A percentile compares a stretch with the other conserved stretches of the same genome.
Conservation (phyloP, 1,284 basidiomycete species). For the Trichosporon faecale region DNA sequence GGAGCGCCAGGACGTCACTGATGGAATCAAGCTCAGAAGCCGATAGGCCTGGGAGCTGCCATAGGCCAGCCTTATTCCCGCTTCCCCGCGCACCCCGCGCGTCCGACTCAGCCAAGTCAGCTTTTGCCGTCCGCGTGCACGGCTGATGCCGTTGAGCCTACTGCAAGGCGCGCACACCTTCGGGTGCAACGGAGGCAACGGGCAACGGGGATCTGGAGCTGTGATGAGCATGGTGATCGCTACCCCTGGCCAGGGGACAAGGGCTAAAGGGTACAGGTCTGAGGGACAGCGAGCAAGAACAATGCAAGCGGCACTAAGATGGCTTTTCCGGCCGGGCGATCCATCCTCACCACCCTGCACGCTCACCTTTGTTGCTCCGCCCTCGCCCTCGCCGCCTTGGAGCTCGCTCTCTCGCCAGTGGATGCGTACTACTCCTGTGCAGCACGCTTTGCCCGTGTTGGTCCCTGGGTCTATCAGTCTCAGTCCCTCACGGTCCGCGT, state of each 20-base stretch:
- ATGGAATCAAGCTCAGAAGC: neutral
- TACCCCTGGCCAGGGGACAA: neutral
- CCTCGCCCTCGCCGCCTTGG: neutral
- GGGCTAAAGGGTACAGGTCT: neutral
- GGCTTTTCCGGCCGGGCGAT: conserved; percentile 1
- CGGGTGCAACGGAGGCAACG: too few species aligned
- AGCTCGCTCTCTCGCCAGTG: neutral
- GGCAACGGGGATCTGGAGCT: neutral
- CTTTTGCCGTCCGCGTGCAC: neutral
- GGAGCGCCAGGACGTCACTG: neutral
- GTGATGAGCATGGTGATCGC: neutral
- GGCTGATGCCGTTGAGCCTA: neutral
- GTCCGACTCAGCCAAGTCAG: neutral
- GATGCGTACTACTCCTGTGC: neutral
- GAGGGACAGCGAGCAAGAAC: neutral
- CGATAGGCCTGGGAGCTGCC: neutral
- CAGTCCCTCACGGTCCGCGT: neutral
- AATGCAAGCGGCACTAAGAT: neutral
- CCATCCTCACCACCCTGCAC: neutral
- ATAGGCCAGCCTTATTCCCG: neutral
- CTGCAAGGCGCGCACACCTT: neutral
- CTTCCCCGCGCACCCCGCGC: neutral
- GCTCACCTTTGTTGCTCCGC: neutral
- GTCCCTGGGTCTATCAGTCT: neutral
- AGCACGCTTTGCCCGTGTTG: neutral